A percentile compares a stretch with the other conserved stretches of the same genome.
Evolutionary conservation across 1,139 yeast species (phyloP).

Genomic region (Yamadazyma dendronema): DNA sequence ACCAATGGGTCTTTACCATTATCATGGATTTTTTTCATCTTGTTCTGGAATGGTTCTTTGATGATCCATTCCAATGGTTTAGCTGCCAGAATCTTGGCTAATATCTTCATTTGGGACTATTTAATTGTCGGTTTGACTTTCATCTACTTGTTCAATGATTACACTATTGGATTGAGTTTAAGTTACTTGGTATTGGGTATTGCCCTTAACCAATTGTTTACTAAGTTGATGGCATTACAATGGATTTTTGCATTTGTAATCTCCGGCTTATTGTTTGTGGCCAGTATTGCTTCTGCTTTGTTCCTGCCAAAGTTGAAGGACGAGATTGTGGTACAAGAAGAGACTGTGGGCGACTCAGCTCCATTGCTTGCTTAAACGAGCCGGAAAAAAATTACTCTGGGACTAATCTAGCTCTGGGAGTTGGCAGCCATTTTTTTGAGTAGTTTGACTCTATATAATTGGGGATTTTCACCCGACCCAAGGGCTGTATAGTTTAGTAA

Average conservation of each 20-base stretch:
- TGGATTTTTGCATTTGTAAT: conserved; percentile 81
- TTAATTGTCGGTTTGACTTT: conserved; percentile 61
- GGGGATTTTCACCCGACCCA: conserved; percentile 55
- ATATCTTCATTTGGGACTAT: conserved; percentile 76
- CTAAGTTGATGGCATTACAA: conserved; percentile 71
- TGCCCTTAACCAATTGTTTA: conserved; percentile 67
- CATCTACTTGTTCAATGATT: conserved; percentile 62
- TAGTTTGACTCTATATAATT: conserved; percentile 45
- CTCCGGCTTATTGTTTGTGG: conserved; percentile 50
- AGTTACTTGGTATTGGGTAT: conserved; percentile 60
- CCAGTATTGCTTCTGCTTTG: conserved; percentile 44
- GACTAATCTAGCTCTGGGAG: no score
- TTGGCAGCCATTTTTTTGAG: conserved; percentile 58
- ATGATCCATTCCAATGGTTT: conserved; percentile 55
- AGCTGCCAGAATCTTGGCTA: conserved; percentile 67
- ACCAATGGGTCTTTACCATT: conserved; percentile 66
- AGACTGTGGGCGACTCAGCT: conserved; percentile 18
- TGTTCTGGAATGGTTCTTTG: conserved; percentile 86
- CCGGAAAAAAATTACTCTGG: no score
- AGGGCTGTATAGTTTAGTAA: conserved; percentile 65
- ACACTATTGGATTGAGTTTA: conserved; percentile 64
- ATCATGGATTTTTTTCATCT: conserved; percentile 68
- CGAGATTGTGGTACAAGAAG: conserved; percentile 17
- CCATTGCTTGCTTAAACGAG: conserved; percentile 23
- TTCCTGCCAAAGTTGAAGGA: conserved; percentile 18